Evolutionary conservation across 345 rosid genomes (phyloP), one percentile per base, ranked within the genome.

Genomic region (Boechera stricta): DNA sequence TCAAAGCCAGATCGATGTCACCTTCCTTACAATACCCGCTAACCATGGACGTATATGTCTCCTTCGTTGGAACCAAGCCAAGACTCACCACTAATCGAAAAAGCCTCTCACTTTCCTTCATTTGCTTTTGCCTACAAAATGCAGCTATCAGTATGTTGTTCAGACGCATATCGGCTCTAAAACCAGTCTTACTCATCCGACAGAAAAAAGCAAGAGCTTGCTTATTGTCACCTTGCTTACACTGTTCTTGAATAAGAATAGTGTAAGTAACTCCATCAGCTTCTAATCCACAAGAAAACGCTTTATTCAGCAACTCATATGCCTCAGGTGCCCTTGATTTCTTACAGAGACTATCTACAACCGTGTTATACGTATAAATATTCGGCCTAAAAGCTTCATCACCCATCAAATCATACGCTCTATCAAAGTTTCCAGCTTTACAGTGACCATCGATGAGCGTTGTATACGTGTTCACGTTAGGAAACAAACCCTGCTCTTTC

Each of bases 21-120:
- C 90, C 88, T 65, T 78, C 89, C 45, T 87, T 83, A 75, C 90
- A 84, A 73, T 85, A 87, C 44, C 97, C 97, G 39, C 93, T 76
- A 6, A 94, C 84, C 91, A 92, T 85, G 15, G 97, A 92, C 3
- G 98, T 90, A 77, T 84, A 94, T 11, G 97, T 94, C 87, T 94
- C 90, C 80, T 90, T 94, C 11, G 92, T 89, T 53, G 97, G 97
- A 78, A 85, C 81, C 71, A 92, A 84, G 9, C 90, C 89, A 9
- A 75, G 79, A 56, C 80, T 71, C 56, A 86, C 73, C 31, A 84
- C 89, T 76, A 84, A 84, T 41, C 61, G 73, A 53, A 87, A 87
- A 72, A 94, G 79, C 67, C 71, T 83, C 86, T 87, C 91, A 26
- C 97, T 86, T 74, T 91, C 92, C 69, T 82, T 79, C 87, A 89